Evolutionary conservation across 768 basidiomycete genomes (phyloP).

Genomic region (Tylopilus vinaceipallidus): DNA sequence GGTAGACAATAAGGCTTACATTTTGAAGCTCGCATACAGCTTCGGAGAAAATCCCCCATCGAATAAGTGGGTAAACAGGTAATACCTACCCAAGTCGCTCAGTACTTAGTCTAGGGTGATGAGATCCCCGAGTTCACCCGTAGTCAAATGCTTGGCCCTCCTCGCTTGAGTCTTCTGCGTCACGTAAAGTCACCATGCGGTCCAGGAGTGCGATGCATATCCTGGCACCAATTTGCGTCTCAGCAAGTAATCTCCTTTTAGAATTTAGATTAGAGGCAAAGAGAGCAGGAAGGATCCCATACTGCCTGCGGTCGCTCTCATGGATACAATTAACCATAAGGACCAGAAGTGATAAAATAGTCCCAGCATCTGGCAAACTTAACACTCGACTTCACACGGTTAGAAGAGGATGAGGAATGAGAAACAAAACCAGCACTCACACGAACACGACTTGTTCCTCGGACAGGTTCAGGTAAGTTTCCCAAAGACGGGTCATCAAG

Average conservation of each 20-base stretch:
- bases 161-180: conserved; percentile 62
- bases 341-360: conserved; percentile 60
- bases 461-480: conserved; percentile 58
- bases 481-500: conserved; percentile 60
- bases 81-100: conserved; percentile 46
- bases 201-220: conserved; percentile 71
- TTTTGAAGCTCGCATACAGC: conserved; percentile 56
- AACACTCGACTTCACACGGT: conserved; percentile 49
- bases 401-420: conserved; percentile 6
- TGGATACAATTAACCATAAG: conserved; percentile 73
- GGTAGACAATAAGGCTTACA: conserved; percentile 43
- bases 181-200: conserved; percentile 66
- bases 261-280: conserved; percentile 7
- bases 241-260: conserved; percentile 47
- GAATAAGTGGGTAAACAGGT: conserved; percentile 61
- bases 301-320: conserved; percentile 56
- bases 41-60: conserved; percentile 55
- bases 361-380: conserved; percentile 60
- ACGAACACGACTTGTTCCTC: conserved; percentile 75
- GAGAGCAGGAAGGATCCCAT: conserved; percentile 25
- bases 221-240: conserved; percentile 54
- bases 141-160: conserved; percentile 72
- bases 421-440: conserved; percentile 43
- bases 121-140: conserved; percentile 45
- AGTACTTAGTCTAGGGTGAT: conserved; percentile 6